Evolutionary conservation across 2,329 filamentous ascomycete genomes (phyloP).

Genomic region (Xylariaceae sp.): DNA sequence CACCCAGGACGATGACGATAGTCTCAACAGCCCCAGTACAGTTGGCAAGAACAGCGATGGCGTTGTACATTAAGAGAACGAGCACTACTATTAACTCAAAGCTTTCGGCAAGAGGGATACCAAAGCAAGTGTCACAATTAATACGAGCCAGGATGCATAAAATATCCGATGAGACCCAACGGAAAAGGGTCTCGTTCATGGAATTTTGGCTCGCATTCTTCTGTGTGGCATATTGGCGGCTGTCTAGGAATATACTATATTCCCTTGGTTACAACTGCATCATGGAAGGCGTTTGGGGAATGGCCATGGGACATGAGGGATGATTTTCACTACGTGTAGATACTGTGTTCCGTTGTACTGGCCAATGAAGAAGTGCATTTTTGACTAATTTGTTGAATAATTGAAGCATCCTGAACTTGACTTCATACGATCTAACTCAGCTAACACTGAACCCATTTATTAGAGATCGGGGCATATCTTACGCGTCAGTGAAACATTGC

Average conservation of each 20-base stretch:
- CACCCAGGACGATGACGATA: constrained; percentile 42
- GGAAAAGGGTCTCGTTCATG: too few species aligned
- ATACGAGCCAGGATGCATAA: too few species aligned
- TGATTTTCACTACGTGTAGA: constrained; percentile 4
- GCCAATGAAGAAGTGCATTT: background rate
- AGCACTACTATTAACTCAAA: background rate
- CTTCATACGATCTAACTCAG: background rate
- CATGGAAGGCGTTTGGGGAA: constrained; percentile 13
- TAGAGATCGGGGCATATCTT: background rate
- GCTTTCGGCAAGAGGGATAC: background rate
- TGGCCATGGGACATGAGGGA: background rate
- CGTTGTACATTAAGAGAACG: constrained; percentile 35
- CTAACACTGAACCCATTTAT: background rate
- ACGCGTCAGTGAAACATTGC: background rate
- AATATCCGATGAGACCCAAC: too few species aligned
- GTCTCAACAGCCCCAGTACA: constrained; percentile 56
- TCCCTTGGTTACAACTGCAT: constrained; percentile 7
- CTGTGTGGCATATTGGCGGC: background rate
- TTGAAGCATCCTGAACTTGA: background rate
- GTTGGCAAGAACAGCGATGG: constrained; percentile 54
- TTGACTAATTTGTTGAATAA: background rate
- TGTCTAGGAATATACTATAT: background rate
- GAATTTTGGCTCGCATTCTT: background rate
- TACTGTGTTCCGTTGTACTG: background rate
- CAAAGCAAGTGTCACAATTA: background rate